These are phyloP conservation scores for Meira nashicola DNA, from an alignment of 1,284 basidiomycete species.

Conservation along the genomic window DNA sequence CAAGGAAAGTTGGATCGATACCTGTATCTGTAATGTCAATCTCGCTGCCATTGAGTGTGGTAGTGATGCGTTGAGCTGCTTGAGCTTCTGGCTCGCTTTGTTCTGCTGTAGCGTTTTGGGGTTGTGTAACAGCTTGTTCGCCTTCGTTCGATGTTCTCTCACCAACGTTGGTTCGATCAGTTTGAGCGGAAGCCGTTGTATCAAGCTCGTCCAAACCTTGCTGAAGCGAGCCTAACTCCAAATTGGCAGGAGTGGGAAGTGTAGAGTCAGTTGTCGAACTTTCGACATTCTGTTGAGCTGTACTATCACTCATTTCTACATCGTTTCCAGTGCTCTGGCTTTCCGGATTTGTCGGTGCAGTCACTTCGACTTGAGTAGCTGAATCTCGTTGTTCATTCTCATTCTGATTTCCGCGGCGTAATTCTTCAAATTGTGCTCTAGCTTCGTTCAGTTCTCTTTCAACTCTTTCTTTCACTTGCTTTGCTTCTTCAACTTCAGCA, in stretches of 20 bases:
- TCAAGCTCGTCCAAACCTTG: slow-evolving; percentile 19
- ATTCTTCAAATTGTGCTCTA: slow-evolving; percentile 18
- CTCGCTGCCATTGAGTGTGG: slow-evolving; percentile 73
- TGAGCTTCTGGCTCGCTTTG: not conserved
- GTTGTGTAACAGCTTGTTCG: not conserved
- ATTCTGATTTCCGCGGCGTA: slow-evolving; percentile 23
- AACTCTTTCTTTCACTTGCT: not conserved
- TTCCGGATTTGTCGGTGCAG: not conserved
- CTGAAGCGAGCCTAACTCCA: slow-evolving; percentile 21
- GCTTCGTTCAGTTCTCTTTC: not conserved
- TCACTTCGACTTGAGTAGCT: not conserved
- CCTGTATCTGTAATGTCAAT: slow-evolving; percentile 98
- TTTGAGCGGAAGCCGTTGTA: not conserved
- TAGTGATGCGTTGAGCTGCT: slow-evolving; percentile 23
- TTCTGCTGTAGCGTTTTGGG: not conserved
- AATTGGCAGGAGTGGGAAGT: slow-evolving; percentile 2
- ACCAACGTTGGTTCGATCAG: not conserved
- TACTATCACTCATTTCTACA: slow-evolving; percentile 31
- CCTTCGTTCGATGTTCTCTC: not conserved
- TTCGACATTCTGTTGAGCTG: slow-evolving; percentile 18
- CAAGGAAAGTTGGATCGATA: slow-evolving; percentile 95
- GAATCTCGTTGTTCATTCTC: not conserved
- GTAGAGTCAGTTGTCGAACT: not conserved
- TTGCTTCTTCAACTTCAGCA: not conserved
- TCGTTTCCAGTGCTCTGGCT: slow-evolving; percentile 16